Percentiles rank a stretch among this genome's conserved stretches.
Conservation (phyloP, 176 grass and related monocot genomes). For the Paspalum vaginatum region DNA sequence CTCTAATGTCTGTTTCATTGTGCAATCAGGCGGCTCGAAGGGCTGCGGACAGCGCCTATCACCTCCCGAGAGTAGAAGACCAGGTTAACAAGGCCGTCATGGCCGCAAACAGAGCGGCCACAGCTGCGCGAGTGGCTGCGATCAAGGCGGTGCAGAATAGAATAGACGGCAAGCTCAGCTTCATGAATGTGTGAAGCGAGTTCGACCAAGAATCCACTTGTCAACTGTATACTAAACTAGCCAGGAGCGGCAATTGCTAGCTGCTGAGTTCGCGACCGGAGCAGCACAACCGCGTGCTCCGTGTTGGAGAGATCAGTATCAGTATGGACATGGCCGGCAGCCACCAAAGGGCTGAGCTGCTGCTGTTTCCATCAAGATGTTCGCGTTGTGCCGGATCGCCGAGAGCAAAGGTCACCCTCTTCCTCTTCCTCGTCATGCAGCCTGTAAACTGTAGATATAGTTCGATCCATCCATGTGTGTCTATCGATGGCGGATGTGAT, state of each 20-base stretch:
- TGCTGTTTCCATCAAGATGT: not conserved
- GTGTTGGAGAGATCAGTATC: conserved; percentile 56
- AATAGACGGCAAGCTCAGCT: conserved; percentile 68
- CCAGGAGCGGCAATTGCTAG: conserved; percentile 34
- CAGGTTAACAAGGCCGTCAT: conserved; percentile 60
- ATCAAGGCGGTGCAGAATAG: conserved; percentile 83
- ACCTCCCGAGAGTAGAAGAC: conserved; percentile 59
- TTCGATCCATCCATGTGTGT: not conserved
- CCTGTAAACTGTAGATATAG: conserved; percentile 42
- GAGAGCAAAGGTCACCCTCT: not conserved
- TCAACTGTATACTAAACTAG: conserved; percentile 57
- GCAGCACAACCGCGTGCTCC: conserved; percentile 49
- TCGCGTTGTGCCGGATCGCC: not conserved
- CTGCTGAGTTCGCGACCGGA: conserved; percentile 54
- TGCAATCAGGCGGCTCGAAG: conserved; percentile 56
- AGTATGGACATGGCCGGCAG: no score
- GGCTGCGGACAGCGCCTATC: conserved; percentile 48
- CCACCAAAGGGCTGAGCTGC: conserved; percentile 45
- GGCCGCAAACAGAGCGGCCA: conserved; percentile 70
- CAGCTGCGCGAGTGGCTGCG: conserved; percentile 68
- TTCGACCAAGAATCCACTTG: not conserved
- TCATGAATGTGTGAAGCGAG: conserved; percentile 48
- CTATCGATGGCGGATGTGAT: conserved; percentile 1
- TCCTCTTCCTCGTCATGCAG: conserved; percentile 9
- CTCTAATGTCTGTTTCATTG: not conserved